These are phyloP conservation scores for Anthracocystis walkeri DNA, from an alignment of 1,284 basidiomycete species.

Conservation along the genomic window DNA sequence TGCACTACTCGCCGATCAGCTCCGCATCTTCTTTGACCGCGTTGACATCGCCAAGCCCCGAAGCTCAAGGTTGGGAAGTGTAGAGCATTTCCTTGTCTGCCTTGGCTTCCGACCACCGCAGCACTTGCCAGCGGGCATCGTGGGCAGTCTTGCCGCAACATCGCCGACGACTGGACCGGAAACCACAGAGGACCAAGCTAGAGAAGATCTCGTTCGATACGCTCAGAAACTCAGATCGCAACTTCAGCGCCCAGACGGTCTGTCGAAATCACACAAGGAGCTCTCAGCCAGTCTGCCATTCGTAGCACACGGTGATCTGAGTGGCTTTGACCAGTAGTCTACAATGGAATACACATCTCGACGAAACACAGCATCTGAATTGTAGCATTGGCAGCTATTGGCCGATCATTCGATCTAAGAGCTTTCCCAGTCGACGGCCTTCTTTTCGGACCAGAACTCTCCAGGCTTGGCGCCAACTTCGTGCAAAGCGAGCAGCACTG, in stretches of 20 bases:
- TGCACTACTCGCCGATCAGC: conserved; percentile 54
- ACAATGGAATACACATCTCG: not conserved
- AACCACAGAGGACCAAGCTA: conserved; percentile 17
- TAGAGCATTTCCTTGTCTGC: conserved; percentile 74
- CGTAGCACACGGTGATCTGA: conserved; percentile 44
- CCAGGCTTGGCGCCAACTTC: conserved; percentile 46
- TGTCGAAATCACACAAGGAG: conserved; percentile 12
- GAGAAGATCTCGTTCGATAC: conserved; percentile 33
- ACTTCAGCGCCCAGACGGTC: conserved; percentile 14
- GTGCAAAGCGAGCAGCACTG: conserved; percentile 59
- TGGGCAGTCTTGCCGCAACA: conserved; percentile 16
- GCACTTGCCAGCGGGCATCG: conserved; percentile 25
- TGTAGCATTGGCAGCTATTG: not conserved
- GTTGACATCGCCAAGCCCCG: conserved; percentile 70
- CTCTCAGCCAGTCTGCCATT: conserved; percentile 38
- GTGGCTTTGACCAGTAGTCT: conserved; percentile 36
- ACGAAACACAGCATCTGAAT: not conserved
- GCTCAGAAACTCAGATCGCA: conserved; percentile 35
- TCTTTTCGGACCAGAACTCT: conserved; percentile 50
- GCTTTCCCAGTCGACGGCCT: conserved; percentile 30
- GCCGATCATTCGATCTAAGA: not conserved
- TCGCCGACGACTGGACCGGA: no score
- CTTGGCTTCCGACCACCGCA: conserved; percentile 70
- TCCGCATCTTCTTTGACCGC: conserved; percentile 71
- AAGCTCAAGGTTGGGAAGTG: conserved; percentile 58